phyloP scores from a whole-genome alignment of 148 eudicot species.

The Rhododendron henanense region DNA sequence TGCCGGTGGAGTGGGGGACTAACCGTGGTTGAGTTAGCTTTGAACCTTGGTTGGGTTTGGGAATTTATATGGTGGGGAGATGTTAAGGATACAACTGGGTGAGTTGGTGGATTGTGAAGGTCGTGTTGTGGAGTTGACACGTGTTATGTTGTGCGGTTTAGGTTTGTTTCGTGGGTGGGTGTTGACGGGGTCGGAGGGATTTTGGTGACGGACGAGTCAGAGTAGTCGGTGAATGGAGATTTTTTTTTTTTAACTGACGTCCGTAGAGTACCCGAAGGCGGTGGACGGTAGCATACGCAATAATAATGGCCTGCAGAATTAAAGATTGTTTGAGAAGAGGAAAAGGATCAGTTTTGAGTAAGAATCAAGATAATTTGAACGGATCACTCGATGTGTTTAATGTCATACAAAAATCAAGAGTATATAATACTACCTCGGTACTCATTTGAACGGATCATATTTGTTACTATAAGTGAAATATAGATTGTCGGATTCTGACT shows the following conservation, averaged over 20 bases:
- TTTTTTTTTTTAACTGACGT: neutral
- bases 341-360: too few species aligned
- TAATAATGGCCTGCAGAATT: neutral
- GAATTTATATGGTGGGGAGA: neutral
- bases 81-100: neutral
- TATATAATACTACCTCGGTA: too few species aligned
- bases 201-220: neutral
- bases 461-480: too few species aligned
- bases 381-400: too few species aligned
- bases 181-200: neutral
- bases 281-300: neutral
- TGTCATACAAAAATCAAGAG: too few species aligned
- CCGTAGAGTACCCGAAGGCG: neutral
- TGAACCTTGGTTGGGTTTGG: neutral
- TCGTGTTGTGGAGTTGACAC: neutral
- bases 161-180: neutral
- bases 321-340: too few species aligned
- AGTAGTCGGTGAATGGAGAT: neutral
- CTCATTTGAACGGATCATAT: too few species aligned
- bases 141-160: neutral
- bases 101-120: neutral
- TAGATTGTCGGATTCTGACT: too few species aligned
- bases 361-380: too few species aligned
- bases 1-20: neutral
- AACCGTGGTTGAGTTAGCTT: constrained; percentile 2